Evolutionary conservation across 495 filamentous ascomycete genomes (phyloP).

Genomic region (Daldinia loculata): DNA sequence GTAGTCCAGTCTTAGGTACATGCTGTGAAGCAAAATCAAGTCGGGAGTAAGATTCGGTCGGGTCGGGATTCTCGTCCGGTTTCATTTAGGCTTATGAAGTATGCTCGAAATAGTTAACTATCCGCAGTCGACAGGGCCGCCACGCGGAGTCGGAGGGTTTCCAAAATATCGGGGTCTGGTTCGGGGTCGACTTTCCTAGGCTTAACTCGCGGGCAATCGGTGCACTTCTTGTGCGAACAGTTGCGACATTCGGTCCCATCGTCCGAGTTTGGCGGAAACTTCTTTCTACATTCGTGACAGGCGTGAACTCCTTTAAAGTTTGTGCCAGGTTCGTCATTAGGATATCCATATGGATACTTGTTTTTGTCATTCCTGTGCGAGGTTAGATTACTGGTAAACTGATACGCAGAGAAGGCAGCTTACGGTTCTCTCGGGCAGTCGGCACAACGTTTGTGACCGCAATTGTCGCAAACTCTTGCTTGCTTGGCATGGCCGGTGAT

Average conservation of each 20-base stretch:
- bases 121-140: conserved; percentile 34
- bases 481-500: conserved; percentile 65
- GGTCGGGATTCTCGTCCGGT: background rate
- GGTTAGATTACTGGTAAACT: conserved; percentile 7
- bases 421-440: conserved; percentile 85
- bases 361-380: conserved; percentile 68
- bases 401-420: conserved; percentile 46
- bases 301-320: conserved; percentile 61
- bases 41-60: conserved; percentile 10
- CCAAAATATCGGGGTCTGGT: conserved; percentile 70
- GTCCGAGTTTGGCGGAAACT: conserved; percentile 57
- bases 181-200: conserved; percentile 68
- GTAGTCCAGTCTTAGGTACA: background rate
- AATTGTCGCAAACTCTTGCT: conserved; percentile 71
- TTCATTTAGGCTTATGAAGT: background rate
- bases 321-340: conserved; percentile 67
- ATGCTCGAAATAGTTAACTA: conserved; percentile 18
- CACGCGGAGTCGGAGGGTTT: conserved; percentile 56
- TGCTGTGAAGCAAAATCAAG: conserved; percentile 4
- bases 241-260: conserved; percentile 62
- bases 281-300: conserved; percentile 70
- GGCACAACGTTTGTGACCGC: conserved; percentile 80
- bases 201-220: conserved; percentile 56
- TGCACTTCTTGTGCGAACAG: conserved; percentile 67
- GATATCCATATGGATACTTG: conserved; percentile 81